Percentiles rank a stretch among this genome's conserved stretches.
These are phyloP conservation scores for Hordeum vulgare DNA, from an alignment of 176 grass and related monocot species.

Conservation along the genomic window MorexV3_pseudomolecules_assembly NC_058522.1:507347705-507348204, in stretches of 20 bases:
- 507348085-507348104: neutral
- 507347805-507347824: slow-evolving; percentile 6
- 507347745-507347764: neutral
- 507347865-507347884: neutral
- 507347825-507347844: neutral
- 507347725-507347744: slow-evolving; percentile 11
- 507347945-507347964: slow-evolving; percentile 10
- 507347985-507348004: neutral
- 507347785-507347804: neutral
- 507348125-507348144: slow-evolving; percentile 15
- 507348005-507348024: slow-evolving; percentile 5
- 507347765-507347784: neutral
- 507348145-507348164: neutral
- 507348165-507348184: slow-evolving; percentile 4
- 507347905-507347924: neutral
- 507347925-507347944: neutral
- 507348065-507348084: neutral
- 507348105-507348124: slow-evolving; percentile 15
- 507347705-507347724: neutral
- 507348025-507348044: slow-evolving; percentile 1
- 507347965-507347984: slow-evolving; percentile 12
- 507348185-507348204: slow-evolving; percentile 10
- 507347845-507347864: slow-evolving; percentile 16
- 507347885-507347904: neutral
- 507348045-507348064: slow-evolving; percentile 7